Evolutionary conservation across 352 stramenopile species (phyloP).

Genomic region (Pythium chondricola): DNA sequence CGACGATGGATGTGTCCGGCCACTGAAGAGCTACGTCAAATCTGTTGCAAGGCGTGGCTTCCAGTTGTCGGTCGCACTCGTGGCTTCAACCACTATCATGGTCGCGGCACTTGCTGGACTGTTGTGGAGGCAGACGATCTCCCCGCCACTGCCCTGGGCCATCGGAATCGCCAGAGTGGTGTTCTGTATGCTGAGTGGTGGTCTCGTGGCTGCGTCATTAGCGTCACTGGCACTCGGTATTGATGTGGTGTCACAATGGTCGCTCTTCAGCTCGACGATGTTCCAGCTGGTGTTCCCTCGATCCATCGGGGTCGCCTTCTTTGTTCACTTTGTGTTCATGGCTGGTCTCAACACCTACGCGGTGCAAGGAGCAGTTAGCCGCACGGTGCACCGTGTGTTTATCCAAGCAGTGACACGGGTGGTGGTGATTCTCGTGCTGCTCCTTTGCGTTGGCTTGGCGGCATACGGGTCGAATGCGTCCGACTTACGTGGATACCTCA

Average conservation of each 20-base stretch:
- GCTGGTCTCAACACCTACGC: constrained; percentile 18
- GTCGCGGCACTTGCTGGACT: constrained; percentile 9
- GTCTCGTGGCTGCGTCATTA: no score
- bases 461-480: neutral
- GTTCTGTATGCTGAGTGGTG: no score
- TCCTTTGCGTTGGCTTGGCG: constrained; percentile 19
- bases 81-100: neutral
- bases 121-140: neutral
- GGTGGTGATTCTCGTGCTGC: constrained; percentile 7
- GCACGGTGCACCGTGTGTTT: constrained; percentile 16
- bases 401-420: constrained; percentile 12
- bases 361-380: constrained; percentile 1
- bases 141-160: neutral
- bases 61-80: constrained; percentile 7
- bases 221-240: constrained; percentile 20
- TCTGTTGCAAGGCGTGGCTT: constrained; percentile 9
- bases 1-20: constrained; percentile 7
- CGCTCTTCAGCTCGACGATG: constrained; percentile 25
- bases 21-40: constrained; percentile 14
- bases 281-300: constrained; percentile 27
- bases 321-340: constrained; percentile 14
- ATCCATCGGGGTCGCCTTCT: constrained; percentile 21
- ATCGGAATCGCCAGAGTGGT: neutral
- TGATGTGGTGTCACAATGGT: constrained; percentile 25
- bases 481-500: no score